phyloP scores from a whole-genome alignment of 805 yeast genomes.

The Metschnikowia baotianmanensis region DNA sequence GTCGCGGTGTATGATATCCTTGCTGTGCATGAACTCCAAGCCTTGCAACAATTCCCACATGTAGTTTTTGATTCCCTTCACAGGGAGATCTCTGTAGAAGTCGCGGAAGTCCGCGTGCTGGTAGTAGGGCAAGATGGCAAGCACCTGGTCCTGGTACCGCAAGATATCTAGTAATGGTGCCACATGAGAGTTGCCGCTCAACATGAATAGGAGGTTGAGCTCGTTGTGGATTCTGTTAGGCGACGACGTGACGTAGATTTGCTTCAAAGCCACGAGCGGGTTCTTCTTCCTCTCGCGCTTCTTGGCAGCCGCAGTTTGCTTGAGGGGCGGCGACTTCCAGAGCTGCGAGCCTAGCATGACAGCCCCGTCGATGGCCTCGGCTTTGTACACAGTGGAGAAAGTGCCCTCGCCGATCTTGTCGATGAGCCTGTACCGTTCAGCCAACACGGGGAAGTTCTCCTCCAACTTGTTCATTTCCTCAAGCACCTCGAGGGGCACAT shows the following conservation, averaged over 20 bases:
- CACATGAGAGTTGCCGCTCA: conserved; percentile 68
- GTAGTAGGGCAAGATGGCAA: conserved; percentile 89
- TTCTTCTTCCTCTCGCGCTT: conserved; percentile 30
- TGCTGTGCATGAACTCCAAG: conserved; percentile 55
- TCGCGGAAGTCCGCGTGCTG: conserved; percentile 88
- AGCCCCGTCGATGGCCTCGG: conserved; percentile 49
- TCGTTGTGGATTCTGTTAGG: conserved; percentile 91
- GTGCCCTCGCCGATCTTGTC: conserved; percentile 70
- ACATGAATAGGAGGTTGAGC: conserved; percentile 66
- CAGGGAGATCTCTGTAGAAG: conserved; percentile 76
- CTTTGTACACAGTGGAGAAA: conserved; percentile 60
- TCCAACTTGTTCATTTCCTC: conserved; percentile 58
- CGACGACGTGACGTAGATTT: conserved; percentile 92
- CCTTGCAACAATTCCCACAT: conserved; percentile 77
- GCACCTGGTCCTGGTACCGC: conserved; percentile 85
- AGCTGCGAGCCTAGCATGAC: conserved; percentile 37
- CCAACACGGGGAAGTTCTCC: conserved; percentile 52
- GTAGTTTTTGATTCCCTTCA: conserved; percentile 77
- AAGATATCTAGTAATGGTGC: conserved; percentile 90
- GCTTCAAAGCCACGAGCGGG: conserved; percentile 78
- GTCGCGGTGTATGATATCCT: conserved; percentile 43
- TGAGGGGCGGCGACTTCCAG: conserved; percentile 47
- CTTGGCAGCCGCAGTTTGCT: conserved; percentile 16
- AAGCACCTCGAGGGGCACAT: conserved; percentile 49
- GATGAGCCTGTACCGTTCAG: conserved; percentile 46